Evolutionary conservation across 192 early-diverging fungal genomes (phyloP).

Genomic region (Rhizophagus clarus): DNA sequence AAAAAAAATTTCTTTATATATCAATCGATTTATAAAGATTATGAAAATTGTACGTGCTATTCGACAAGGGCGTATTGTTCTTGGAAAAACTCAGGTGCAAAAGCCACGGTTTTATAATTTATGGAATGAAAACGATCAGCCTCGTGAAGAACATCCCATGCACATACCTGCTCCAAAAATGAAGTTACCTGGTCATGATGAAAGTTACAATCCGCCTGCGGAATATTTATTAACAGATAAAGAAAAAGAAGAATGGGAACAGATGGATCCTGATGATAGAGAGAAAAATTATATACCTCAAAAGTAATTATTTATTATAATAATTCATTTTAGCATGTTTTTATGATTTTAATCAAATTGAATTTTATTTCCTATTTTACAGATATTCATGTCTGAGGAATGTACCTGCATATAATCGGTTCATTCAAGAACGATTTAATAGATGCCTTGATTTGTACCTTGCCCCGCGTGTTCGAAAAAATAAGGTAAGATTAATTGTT

Average conservation of each 20-base stretch:
- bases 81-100: slow-evolving; percentile 53
- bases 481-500: slow-evolving; percentile 54
- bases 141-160: slow-evolving; percentile 59
- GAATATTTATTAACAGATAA: slow-evolving; percentile 89
- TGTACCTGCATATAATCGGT: slow-evolving; percentile 86
- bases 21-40: slow-evolving; percentile 45
- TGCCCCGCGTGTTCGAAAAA: slow-evolving; percentile 87
- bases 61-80: slow-evolving; percentile 81
- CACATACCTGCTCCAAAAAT: slow-evolving; percentile 93
- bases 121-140: slow-evolving; percentile 73
- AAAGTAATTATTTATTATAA: slow-evolving; percentile 50
- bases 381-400: slow-evolving; percentile 72
- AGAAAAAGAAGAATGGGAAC: slow-evolving; percentile 81
- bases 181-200: slow-evolving; percentile 85
- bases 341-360: not conserved
- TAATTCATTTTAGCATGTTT: not conserved
- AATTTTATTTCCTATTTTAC: not conserved
- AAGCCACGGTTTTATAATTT: slow-evolving; percentile 83
- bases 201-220: slow-evolving; percentile 95
- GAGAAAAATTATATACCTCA: slow-evolving; percentile 63
- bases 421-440: slow-evolving; percentile 95
- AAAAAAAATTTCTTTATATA: not conserved
- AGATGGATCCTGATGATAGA: slow-evolving; percentile 76
- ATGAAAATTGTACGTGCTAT: slow-evolving; percentile 99
- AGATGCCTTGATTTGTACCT: slow-evolving; percentile 97